A percentile compares a stretch with the other conserved stretches of the same genome.
These are phyloP conservation scores for Botryotinia globosa DNA, from an alignment of 2,329 filamentous ascomycete species.

Conservation along the genomic window DNA sequence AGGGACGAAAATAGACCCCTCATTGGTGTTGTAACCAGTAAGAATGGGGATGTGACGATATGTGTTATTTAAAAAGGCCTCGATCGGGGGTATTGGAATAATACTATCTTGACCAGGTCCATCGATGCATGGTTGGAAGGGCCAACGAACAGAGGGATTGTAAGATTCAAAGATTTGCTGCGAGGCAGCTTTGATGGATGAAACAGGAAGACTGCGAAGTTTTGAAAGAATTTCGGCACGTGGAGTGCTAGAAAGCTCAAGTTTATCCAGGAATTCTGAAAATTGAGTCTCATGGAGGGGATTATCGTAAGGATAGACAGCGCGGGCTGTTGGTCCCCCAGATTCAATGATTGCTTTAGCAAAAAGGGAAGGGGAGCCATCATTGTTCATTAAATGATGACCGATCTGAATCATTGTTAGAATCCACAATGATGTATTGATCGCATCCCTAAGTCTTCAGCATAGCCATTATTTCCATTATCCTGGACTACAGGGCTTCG, in stretches of 20 bases:
- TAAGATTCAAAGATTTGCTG: slow-evolving; percentile 46
- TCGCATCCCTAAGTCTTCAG: too few relatives aligned
- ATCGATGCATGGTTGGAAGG: slow-evolving; percentile 70
- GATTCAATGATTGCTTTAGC: slow-evolving; percentile 56
- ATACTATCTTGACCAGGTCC: slow-evolving; percentile 45
- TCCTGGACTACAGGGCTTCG: neutral
- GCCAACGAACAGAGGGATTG: slow-evolving; percentile 50
- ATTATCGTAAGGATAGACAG: slow-evolving; percentile 53
- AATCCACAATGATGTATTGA: neutral
- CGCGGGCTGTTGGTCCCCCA: slow-evolving; percentile 54
- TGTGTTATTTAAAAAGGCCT: slow-evolving; percentile 53
- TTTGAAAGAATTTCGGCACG: slow-evolving; percentile 49
- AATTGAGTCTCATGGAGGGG: slow-evolving; percentile 56
- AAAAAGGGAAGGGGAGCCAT: slow-evolving; percentile 44
- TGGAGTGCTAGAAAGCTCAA: slow-evolving; percentile 49
- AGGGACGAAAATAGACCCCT: slow-evolving; percentile 64
- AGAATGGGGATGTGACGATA: slow-evolving; percentile 60
- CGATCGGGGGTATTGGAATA: slow-evolving; percentile 56
- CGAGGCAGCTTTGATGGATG: slow-evolving; percentile 43
- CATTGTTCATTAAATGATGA: slow-evolving; percentile 59
- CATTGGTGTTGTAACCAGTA: slow-evolving; percentile 69
- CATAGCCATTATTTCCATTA: neutral
- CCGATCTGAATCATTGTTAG: slow-evolving; percentile 50
- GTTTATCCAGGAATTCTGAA: slow-evolving; percentile 50
- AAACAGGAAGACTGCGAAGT: slow-evolving; percentile 47